Evolutionary conservation across 495 filamentous ascomycete species (phyloP).

Genomic region (Parmelia sp.): DNA sequence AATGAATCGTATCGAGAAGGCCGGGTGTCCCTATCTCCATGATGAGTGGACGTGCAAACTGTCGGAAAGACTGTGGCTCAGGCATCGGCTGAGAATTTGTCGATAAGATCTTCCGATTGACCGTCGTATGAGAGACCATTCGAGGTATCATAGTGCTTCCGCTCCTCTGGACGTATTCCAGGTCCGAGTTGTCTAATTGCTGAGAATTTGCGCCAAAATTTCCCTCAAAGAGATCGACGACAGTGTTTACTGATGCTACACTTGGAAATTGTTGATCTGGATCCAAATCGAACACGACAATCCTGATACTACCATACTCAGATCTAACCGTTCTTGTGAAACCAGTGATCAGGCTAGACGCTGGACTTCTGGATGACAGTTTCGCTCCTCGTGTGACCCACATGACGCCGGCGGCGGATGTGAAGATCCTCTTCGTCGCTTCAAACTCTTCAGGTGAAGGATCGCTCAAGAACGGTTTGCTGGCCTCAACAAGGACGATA

Average conservation of each 20-base stretch:
- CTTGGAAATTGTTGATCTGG: constrained; percentile 8
- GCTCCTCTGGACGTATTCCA: constrained; percentile 28
- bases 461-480: constrained; percentile 12
- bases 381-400: constrained; percentile 31
- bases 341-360: constrained; percentile 26
- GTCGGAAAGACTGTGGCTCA: constrained; percentile 8
- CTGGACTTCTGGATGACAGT: constrained; percentile 23
- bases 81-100: neutral
- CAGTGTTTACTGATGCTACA: constrained; percentile 6
- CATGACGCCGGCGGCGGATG: constrained; percentile 26
- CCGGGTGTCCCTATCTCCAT: constrained; percentile 23
- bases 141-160: constrained; percentile 28
- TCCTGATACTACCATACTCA: constrained; percentile 27
- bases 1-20: constrained; percentile 29
- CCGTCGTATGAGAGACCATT: constrained; percentile 18
- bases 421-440: constrained; percentile 27
- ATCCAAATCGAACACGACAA: constrained; percentile 32
- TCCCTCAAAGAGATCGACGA: constrained; percentile 21
- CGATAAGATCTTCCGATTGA: constrained; percentile 17
- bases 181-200: constrained; percentile 19
- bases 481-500: constrained; percentile 26
- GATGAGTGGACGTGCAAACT: constrained; percentile 7
- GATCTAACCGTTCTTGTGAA: constrained; percentile 34
- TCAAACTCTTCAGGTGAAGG: constrained; percentile 11
- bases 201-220: constrained; percentile 18